Evolutionary conservation across 768 basidiomycete genomes (phyloP), one percentile per base, ranked within the genome.

Genomic region (Suillus alpinus): DNA sequence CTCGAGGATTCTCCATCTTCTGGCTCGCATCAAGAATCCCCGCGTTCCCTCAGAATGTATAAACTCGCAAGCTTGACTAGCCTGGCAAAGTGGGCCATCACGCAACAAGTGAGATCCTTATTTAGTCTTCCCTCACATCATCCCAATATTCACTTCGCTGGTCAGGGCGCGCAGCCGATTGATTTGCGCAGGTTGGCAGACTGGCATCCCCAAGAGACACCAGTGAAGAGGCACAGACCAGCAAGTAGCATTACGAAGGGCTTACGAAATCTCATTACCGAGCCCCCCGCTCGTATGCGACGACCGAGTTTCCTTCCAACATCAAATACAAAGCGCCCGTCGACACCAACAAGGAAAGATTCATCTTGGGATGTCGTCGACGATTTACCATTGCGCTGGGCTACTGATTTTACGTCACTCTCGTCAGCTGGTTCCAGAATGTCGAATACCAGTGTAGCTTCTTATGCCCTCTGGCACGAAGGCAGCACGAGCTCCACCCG

Each of bases 391-490:
- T 67, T 93, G 49, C 83, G 89, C 36, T 94, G 92, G 92, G 90
- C 91, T n/a, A 88, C 88, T 0, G 92, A 94, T 71, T 94, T 83
- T 68, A 89, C 91, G 2, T 86, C 90, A 0, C 81, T 94, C n/a
- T 90, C 90, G 5, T 74, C 82, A 2, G 72, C 81, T 29, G 84
- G 88, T 3, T 89, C 91, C 29, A 80, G 90, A 49, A 73, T 93
- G 47, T 74, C 79, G 31, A 83, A 80, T 59, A 66, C 79, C 1
- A 82, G 84, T 3, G 85, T 91, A 14, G 66, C 84, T 26, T 85
- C 82, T 4, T 94, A 88, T 69, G 84, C 88, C 9, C 73, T 92
- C 3, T 91, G 86, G 86, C 78, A 77, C 39, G 84, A 89, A 36
- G 85, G 86, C 3, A 79, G 55, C 69, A 75, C 59, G 72, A 79